Evolutionary conservation across 495 filamentous ascomycete genomes (phyloP).

Genomic region (Penicillium daleae): DNA sequence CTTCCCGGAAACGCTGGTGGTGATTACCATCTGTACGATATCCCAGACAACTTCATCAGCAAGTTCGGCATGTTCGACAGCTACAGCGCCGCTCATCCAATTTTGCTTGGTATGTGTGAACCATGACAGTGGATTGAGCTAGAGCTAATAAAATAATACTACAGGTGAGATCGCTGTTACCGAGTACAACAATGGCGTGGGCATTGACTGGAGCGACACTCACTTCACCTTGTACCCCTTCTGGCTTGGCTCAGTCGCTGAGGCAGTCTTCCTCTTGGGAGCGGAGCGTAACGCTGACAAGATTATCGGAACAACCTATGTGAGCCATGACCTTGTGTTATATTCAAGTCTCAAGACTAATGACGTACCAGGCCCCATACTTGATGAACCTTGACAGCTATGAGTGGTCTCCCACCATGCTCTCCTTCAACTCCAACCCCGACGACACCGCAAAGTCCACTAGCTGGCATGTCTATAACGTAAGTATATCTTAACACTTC

Average conservation of each 20-base stretch:
- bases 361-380: constrained; percentile 42
- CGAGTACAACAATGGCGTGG: constrained; percentile 41
- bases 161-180: constrained; percentile 57
- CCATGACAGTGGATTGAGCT: not conserved
- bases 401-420: constrained; percentile 51
- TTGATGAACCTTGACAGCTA: constrained; percentile 53
- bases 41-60: constrained; percentile 52
- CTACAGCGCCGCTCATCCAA: constrained; percentile 40
- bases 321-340: constrained; percentile 30
- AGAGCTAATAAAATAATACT: not conserved
- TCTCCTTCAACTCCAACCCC: constrained; percentile 49
- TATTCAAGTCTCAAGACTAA: constrained; percentile 18
- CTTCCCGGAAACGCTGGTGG: constrained; percentile 42
- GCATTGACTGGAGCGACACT: constrained; percentile 35
- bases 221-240: constrained; percentile 55
- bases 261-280: constrained; percentile 68
- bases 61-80: constrained; percentile 61
- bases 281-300: constrained; percentile 67
- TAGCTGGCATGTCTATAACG: constrained; percentile 45
- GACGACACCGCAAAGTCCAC: constrained; percentile 45
- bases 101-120: constrained; percentile 50
- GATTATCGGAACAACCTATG: constrained; percentile 44
- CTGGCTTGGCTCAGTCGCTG: constrained; percentile 55
- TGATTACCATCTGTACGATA: constrained; percentile 56
- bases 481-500: constrained; percentile 15